Base-by-base conservation (phyloP, 306 rosid genomes). In the Cercis canadensis region DNA sequence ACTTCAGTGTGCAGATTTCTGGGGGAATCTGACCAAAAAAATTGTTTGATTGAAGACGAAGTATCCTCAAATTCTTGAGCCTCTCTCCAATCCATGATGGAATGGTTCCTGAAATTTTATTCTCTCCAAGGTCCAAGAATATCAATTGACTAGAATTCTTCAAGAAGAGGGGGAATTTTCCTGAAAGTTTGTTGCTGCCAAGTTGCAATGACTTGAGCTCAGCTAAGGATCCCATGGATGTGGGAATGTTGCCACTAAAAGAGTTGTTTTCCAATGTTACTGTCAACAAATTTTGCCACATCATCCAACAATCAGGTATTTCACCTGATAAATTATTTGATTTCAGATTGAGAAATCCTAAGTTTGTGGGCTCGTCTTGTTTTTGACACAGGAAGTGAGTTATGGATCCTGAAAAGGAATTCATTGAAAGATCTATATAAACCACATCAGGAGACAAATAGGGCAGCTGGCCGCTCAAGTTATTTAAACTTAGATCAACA, bases 31-130 rank as follows among this genome's bases (percentile, higher is more conserved):
- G 14, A 37, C 72, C 79, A 0, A 4, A 12, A 51, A 73, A 58
- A 12, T 18, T 66, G n/a, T 79, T 77, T 46, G 67, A 70, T 36
- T 40, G 12, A 2, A 77, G 77, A 9, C 58, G 54, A 45, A 77
- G 68, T 19, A 70, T 56, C 44, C 45, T 64, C 21, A 77, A 69
- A 64, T 33, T 46, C 33, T 18, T 17, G 15, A 77, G n/a, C 15
- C 56, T 46, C n/a, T 77, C 14, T 21, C 62, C 77, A 49, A 56
- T 17, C 77, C 41, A 45, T 44, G 55, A 9, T 14, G 69, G 39
- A 44, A 63, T 63, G 5, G 10, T 44, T 45, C 47, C 65, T 5
- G 12, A 41, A 43, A 43, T 8, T 21, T 14, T 11, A 44, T 62
- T 62, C 2, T 13, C 18, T 32, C 21, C 8, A 21, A 62, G 40